Percentiles rank a stretch among this genome's conserved stretches.
Evolutionary conservation across 169 alveolate genomes (phyloP).

Genomic region (Cryptosporidium felis): DNA sequence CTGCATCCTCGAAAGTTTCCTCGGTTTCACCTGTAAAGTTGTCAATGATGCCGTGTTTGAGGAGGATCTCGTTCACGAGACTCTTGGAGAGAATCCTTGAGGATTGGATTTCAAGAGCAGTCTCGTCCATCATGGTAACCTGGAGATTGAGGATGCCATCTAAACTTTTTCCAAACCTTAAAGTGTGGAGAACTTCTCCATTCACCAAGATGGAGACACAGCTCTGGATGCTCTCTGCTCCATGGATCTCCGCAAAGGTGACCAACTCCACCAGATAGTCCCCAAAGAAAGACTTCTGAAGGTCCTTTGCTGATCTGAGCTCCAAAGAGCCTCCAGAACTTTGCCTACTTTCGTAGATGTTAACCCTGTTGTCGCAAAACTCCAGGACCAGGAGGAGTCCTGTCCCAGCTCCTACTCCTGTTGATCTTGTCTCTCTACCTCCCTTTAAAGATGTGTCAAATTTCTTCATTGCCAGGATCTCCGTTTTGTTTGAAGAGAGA

Average conservation of each 20-base stretch:
- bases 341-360: neutral
- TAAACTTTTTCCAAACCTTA: neutral
- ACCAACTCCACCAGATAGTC: conserved; percentile 49
- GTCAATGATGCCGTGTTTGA: conserved; percentile 19
- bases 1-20: neutral
- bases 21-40: neutral
- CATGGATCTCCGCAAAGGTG: neutral
- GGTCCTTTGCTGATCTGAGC: neutral
- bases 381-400: conserved; percentile 22
- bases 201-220: conserved; percentile 34
- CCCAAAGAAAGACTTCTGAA: neutral
- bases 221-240: neutral
- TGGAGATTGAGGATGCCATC: neutral
- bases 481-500: no score
- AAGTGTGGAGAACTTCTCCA: conserved; percentile 31
- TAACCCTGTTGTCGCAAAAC: conserved; percentile 10
- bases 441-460: conserved; percentile 25
- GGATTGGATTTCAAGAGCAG: neutral
- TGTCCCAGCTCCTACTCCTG: no score
- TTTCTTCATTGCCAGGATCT: neutral
- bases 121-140: conserved; percentile 21
- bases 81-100: neutral
- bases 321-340: neutral
- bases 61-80: conserved; percentile 5
- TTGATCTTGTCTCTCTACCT: conserved; percentile 12